Conservation (phyloP, 108 stramenopile genomes). For the Fragilariopsis cylindrus region DNA sequence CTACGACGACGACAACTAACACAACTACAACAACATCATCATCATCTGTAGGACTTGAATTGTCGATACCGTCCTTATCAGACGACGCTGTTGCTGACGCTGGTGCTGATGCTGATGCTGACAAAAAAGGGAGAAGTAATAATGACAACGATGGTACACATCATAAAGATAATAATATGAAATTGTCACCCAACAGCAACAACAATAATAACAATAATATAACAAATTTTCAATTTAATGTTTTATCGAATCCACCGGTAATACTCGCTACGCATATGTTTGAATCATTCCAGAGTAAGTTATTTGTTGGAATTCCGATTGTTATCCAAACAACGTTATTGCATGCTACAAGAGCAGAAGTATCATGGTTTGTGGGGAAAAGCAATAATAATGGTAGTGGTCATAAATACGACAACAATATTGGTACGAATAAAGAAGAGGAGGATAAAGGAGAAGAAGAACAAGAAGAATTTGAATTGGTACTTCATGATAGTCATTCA, state of each 20-base stretch:
- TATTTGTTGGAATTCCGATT: conserved; percentile 61
- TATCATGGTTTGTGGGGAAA: conserved; percentile 67
- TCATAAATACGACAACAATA: conserved; percentile 14
- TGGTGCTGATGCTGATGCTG: too few species aligned
- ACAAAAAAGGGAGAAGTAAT: too few species aligned
- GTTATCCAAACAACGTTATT: conserved; percentile 42
- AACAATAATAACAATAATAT: neutral
- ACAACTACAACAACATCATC: too few species aligned
- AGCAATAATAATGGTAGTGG: neutral
- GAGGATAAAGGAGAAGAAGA: conserved; percentile 24
- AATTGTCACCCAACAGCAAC: neutral
- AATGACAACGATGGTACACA: too few species aligned
- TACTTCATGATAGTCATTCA: conserved; percentile 22
- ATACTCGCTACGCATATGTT: conserved; percentile 56
- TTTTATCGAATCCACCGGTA: conserved; percentile 59
- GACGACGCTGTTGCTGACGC: too few species aligned
- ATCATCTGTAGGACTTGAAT: too few species aligned
- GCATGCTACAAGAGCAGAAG: conserved; percentile 42
- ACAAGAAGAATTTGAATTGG: neutral
- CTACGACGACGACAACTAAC: too few species aligned
- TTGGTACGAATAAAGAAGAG: conserved; percentile 28
- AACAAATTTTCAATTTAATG: neutral
- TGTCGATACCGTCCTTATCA: too few species aligned
- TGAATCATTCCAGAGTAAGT: conserved; percentile 47
- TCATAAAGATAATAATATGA: too few species aligned